Base-by-base conservation (phyloP, 192 early-diverging fungal genomes). In the Diversispora epigaea region DNA sequence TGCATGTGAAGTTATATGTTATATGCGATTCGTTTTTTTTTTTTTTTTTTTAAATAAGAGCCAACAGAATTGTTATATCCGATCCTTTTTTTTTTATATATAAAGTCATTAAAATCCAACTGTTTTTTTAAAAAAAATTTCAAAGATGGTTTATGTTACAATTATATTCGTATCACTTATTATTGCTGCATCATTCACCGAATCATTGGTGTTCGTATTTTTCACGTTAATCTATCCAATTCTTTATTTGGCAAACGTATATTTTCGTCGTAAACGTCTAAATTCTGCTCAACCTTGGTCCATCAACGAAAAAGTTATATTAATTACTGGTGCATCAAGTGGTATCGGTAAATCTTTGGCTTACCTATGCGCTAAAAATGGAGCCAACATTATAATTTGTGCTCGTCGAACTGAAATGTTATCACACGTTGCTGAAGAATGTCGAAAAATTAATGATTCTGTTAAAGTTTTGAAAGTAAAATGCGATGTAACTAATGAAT, bases 261-360 rank as follows among this genome's bases (percentile, higher is more conserved):
- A 45, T 43, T 11, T n/a, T 4, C 70, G 70, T 58, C 17, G 44
- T 14, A 11, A 43, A 72, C 25, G 70, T 17, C 17, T 44, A 6
- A 39, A 21, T 44, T 19, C 25, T 3, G 52, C 70, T 4, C 14
- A 25, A 39, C 70, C 70, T 32, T 72, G 70, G 70, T 7, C 19
- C 5, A 2, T 11, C 11, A 17, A 11, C 15, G 21, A 46, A 1
- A 72, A 72, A 45, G 55, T 72, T 19, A 17, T 72, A 12, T 15
- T 72, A 17, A 72, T 72, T 14, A 91, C 90, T 47, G 91, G 91
- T 9, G 90, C 91, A 32, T 86, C 85, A 32, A 82, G 88, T 5
- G 91, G 91, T 47, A 93, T 92, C 50, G 92, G 92, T 62, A 83
- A 86, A 72, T 89, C 90, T n/a, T 83, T 81, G 21, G 92, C 92